Evolutionary conservation across 108 stramenopile species (phyloP), one percentile per base, ranked within the genome.

Genomic region (Epipyxis sp.): DNA sequence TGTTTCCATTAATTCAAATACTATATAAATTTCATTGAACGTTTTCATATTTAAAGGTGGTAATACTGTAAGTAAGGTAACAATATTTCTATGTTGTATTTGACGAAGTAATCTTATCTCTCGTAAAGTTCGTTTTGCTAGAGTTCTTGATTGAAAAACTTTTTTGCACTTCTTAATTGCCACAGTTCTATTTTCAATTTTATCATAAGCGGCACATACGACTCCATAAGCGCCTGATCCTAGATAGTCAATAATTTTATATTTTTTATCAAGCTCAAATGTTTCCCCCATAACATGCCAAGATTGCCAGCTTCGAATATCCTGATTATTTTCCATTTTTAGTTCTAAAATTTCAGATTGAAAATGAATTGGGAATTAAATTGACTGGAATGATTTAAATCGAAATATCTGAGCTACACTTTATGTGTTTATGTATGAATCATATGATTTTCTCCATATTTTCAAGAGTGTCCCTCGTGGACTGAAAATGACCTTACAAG

Each of bases 1-100:
- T 76, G 85, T 84, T n/a, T 86, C 85, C 81, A 86, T 82, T 30
- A 80, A 32, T 44, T 83, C 81, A 16, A 59, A 59, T n/a, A 85
- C 84, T 29, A 85, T 41, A 59, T 85, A 81, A 27, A 85, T 37
- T 13, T 79, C 79, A 3, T 13, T 3, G 32, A 82, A 76, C 6
- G 6, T 20, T 13, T 50, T 20, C 16, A 6, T 6, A 42, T 20
- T 29, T 54, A 80, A 44, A 25, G 81, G 81, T 13, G 35, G 41
- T 16, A 80, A 65, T 1, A 85, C 13, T 30, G 57, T 54, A 0
- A 44, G 27, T 13, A 85, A 71, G 0, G 29, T 29, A 29, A 81
- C 39, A 35, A 85, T 82, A 59, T 85, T 81, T 27, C 69, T 69
- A 72, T 85, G 84, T 16, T 42, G 27, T 37, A 78, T 69, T 39